phyloP scores from a whole-genome alignment of 495 filamentous ascomycete species.

The Aspergillus hancockii region DNA sequence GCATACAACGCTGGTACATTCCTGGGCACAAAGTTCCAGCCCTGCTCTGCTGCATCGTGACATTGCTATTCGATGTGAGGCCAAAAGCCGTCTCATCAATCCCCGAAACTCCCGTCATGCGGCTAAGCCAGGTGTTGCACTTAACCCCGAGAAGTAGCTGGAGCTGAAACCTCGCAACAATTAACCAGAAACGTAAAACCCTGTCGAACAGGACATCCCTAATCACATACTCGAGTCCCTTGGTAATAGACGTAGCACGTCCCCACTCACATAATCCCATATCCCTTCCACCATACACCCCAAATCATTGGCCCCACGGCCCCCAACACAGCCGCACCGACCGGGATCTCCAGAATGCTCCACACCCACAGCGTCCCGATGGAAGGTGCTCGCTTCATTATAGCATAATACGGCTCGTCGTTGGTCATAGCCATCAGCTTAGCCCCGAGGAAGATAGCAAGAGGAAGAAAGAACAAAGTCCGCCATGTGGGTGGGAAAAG shows the following conservation, averaged over 20 bases:
- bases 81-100: background rate
- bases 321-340: slow-evolving; percentile 60
- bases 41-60: slow-evolving; percentile 2
- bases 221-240: background rate
- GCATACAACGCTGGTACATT: background rate
- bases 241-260: background rate
- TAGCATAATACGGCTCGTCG: slow-evolving; percentile 72
- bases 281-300: slow-evolving; percentile 69
- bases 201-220: background rate
- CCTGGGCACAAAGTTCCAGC: background rate
- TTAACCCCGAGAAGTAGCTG: background rate
- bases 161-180: background rate
- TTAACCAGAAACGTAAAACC: background rate
- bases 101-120: background rate
- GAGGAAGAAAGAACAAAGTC: slow-evolving; percentile 41
- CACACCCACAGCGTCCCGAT: slow-evolving; percentile 94
- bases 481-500: slow-evolving; percentile 36
- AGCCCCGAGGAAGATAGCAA: slow-evolving; percentile 68
- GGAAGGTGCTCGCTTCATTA: slow-evolving; percentile 90
- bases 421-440: slow-evolving; percentile 84
- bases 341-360: slow-evolving; percentile 84
- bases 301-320: slow-evolving; percentile 59
- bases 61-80: background rate
- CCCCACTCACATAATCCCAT: slow-evolving; percentile 46
- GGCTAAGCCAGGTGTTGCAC: background rate